phyloP scores from a whole-genome alignment of 768 basidiomycete species.

The Floccularia luteovirens region DNA sequence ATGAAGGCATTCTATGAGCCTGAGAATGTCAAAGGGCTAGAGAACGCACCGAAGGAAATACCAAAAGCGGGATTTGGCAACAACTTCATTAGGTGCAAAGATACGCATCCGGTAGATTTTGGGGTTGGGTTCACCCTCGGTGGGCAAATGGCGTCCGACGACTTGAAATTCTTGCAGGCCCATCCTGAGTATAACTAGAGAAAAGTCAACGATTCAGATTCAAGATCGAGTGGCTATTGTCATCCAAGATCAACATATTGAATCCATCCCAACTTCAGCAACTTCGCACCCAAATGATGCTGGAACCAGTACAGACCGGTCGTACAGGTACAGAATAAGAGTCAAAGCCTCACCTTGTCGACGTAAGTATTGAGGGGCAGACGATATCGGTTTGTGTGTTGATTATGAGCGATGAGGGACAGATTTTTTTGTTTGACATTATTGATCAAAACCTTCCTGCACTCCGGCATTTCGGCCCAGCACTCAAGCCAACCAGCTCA shows the following conservation, averaged over 20 bases:
- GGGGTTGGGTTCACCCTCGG: slow-evolving; percentile 85
- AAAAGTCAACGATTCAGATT: slow-evolving; percentile 4
- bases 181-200: slow-evolving; percentile 39
- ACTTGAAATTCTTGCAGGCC: slow-evolving; percentile 90
- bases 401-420: background rate
- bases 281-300: background rate
- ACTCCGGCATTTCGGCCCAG: background rate
- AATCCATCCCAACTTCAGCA: slow-evolving; percentile 7
- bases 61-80: slow-evolving; percentile 99
- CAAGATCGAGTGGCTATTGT: slow-evolving; percentile 3
- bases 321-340: background rate
- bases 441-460: background rate
- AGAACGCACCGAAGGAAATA: slow-evolving; percentile 83
- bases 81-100: slow-evolving; percentile 97
- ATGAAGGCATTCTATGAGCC: background rate
- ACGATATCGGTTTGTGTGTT: background rate
- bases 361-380: background rate
- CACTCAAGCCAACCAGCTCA: background rate
- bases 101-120: slow-evolving; percentile 99
- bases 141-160: slow-evolving; percentile 95
- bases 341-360: background rate
- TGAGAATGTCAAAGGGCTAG: background rate
- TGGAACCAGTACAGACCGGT: background rate
- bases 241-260: slow-evolving; percentile 4
- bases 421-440: background rate